These are phyloP conservation scores for Papiliotrema nemorosa DNA, from an alignment of 1,284 basidiomycete species.

Conservation along the genomic window DNA sequence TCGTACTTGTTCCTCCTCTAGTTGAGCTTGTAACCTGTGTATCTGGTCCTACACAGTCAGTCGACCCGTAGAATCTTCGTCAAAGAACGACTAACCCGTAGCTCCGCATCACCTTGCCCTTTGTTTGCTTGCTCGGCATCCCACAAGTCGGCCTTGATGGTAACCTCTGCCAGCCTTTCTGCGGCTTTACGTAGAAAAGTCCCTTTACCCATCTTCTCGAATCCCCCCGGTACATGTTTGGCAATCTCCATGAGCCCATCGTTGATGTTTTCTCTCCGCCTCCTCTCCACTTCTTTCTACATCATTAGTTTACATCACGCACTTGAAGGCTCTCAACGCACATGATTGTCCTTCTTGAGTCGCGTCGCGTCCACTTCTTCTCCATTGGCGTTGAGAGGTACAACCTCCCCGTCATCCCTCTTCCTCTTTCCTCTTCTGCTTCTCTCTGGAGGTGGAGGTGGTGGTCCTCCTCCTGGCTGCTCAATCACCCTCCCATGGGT, in stretches of 20 bases:
- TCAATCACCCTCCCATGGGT: neutral
- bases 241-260: constrained; percentile 91
- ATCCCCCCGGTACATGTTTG: constrained; percentile 76
- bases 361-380: constrained; percentile 30
- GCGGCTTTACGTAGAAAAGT: constrained; percentile 32
- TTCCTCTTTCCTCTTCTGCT: constrained; percentile 1
- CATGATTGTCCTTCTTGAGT: constrained; percentile 45
- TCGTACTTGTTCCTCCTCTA: constrained; percentile 31
- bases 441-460: constrained; percentile 1
- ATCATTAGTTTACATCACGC: neutral
- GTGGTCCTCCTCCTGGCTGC: neutral
- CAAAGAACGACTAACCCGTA: constrained; percentile 32
- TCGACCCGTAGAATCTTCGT: neutral
- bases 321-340: constrained; percentile 16
- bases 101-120: constrained; percentile 23
- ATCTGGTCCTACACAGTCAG: constrained; percentile 21
- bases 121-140: constrained; percentile 24
- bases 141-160: constrained; percentile 10
- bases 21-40: constrained; percentile 12
- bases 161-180: constrained; percentile 29
- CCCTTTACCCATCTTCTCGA: constrained; percentile 41
- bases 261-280: constrained; percentile 89
- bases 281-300: constrained; percentile 95
- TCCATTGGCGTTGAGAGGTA: neutral
- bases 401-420: constrained; percentile 6